Evolutionary conservation across 2,329 filamentous ascomycete genomes (phyloP), one percentile per base, ranked within the genome.

Genomic region (Emergomyces africanus): DNA sequence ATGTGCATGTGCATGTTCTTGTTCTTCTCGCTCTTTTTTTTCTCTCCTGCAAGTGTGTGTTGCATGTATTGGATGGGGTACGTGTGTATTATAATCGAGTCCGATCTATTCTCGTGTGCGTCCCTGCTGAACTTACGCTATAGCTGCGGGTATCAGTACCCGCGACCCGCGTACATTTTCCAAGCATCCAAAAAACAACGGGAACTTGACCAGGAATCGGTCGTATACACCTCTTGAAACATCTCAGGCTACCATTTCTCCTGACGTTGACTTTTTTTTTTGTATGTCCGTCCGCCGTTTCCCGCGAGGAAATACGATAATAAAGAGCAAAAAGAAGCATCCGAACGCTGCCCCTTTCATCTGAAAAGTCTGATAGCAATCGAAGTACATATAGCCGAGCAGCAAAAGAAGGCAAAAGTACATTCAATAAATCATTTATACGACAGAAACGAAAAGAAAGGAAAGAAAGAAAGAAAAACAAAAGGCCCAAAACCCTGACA

Each of bases 131-230:
- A 23, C 20, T 20, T 23, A 3, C n/a, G n/a, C n/a, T n/a, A n/a
- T n/a, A n/a, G n/a, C n/a, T n/a, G n/a, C n/a, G n/a, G n/a, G n/a
- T n/a, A n/a, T n/a, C n/a, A n/a, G n/a, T n/a, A n/a, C n/a, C n/a
- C n/a, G n/a, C n/a, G n/a, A n/a, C n/a, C n/a, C n/a, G n/a, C n/a
- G n/a, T n/a, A n/a, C n/a, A n/a, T 96, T 97, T 79, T 97, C 97
- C 94, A 94, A 99, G 78, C 97, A 99, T 57, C 92, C 94, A 69
- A 97, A 99, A 44, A 97, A 83, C 12, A 97, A 81, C 2, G 94
- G 94, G 65, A 96, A 99, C 70, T 96, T 96, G 62, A 89, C 83
- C 28, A 99, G 86, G 70, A 99, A 95, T 54, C 88, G 84, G 72
- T 99, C 91, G 77, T 95, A 97, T 63, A 89, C 84, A 72, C 89